Base-by-base conservation (phyloP, 192 early-diverging fungal genomes). In the Entomortierella chlamydospora region DNA sequence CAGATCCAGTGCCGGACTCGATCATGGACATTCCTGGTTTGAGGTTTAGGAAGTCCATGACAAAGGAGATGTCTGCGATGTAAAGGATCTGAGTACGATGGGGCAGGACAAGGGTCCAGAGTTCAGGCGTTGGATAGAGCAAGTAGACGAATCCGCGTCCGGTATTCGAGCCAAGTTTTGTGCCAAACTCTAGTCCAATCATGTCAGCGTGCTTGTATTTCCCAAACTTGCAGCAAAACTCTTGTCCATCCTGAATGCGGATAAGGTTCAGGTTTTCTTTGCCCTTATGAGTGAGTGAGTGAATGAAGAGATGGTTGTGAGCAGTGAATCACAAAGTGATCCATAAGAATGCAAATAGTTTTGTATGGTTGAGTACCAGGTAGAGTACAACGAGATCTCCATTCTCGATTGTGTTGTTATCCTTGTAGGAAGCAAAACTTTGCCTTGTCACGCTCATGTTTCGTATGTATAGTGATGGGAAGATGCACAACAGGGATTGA, bases 31-130 rank as follows among this genome's bases (percentile, higher is more conserved):
- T 88, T n/a, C 97, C 96, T 2, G 96, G 96, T 63, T 85, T 89
- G 64, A 98, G 82, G 55, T 97, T 93, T 55, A 99, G 87, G 57
- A 89, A 87, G 34, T 87, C 74, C 17, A 90, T 91, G 25, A 99
- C 91, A 51, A 96, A 91, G 17, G 97, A 94, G 81, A 99, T 99
- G 73, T 99, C 97, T 22, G 96, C 91, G 54, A 93, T 78, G 68
- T 99, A 99, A 28, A 99, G 83, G 47, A 99, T 99, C 82, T 99
- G 97, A 13, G 97, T 99, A 45, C 97, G 89, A 70, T 99, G 97
- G 12, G 96, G 96, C 20, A 99, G 85, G 12, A 90, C 87, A 54
- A 90, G 83, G 0, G 97, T 99, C 97, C 97, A 99, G 28, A 99
- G 89, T 70, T 97, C 97, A 1, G 97, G 97, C 0, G 96, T 97